phyloP scores from a whole-genome alignment of 2,329 filamentous ascomycete genomes.

The Arthrobotrys sphaeroides region DNA sequence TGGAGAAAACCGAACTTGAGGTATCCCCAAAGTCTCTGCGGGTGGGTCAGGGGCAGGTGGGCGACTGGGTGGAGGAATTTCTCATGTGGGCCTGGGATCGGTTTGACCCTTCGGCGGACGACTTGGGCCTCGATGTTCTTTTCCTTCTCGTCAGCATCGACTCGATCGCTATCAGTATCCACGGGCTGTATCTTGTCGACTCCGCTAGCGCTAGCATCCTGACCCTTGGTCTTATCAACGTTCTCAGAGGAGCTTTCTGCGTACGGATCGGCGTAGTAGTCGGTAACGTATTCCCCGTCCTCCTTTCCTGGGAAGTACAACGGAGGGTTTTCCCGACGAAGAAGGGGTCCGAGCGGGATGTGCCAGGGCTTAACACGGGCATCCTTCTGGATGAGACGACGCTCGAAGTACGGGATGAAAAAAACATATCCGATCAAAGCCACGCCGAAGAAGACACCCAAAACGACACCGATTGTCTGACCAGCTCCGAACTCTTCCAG shows the following conservation, averaged over 20 bases:
- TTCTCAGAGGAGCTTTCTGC: neutral
- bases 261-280: slow-evolving; percentile 32
- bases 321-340: slow-evolving; percentile 60
- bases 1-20: slow-evolving; percentile 63
- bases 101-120: neutral
- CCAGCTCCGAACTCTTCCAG: slow-evolving; percentile 54
- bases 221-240: neutral
- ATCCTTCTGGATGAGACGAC: slow-evolving; percentile 70
- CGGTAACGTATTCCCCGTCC: slow-evolving; percentile 20
- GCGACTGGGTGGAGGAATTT: slow-evolving; percentile 60
- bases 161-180: neutral
- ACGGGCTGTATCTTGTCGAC: neutral
- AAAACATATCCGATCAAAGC: slow-evolving; percentile 66
- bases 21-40: slow-evolving; percentile 60
- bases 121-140: slow-evolving; percentile 10
- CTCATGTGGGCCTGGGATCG: slow-evolving; percentile 59
- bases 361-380: slow-evolving; percentile 69
- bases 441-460: slow-evolving; percentile 67
- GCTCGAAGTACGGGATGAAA: slow-evolving; percentile 70
- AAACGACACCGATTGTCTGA: slow-evolving; percentile 67
- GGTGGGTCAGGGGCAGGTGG: slow-evolving; percentile 59
- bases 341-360: slow-evolving; percentile 66
- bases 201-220: neutral
- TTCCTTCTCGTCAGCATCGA: neutral
- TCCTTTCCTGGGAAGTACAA: slow-evolving; percentile 27